Base-by-base conservation (phyloP, 331 rosid species). In the Phaseolus coccineus region DNA sequence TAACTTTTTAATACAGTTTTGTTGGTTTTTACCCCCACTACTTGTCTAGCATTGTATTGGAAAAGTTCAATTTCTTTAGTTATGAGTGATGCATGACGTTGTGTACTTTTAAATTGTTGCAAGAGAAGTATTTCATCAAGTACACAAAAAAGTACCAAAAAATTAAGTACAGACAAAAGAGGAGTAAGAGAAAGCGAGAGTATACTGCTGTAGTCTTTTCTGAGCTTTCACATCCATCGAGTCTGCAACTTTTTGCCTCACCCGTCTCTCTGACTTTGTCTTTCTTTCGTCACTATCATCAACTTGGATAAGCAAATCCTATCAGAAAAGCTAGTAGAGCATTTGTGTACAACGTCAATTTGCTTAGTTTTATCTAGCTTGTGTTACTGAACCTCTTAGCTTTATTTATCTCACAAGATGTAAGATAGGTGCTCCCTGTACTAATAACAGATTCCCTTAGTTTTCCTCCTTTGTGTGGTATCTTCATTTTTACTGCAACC, bases 391-490 rank as follows among this genome's bases (percentile, higher is more conserved):
- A 10, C 67, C 67, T 37, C 16, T 15, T 24, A 71, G 46, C 39
- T 37, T 59, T 47, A 27, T 62, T 51, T 31, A 61, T 61, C 55
- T 61, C 48, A 50, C n/a, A 2, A 72, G 55, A 61, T 71, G 57
- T 40, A 68, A 80, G 67, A 22, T 73, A 24, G 44, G 67, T 63
- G 33, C 1, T 11, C 50, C 68, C 51, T 10, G 69, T 79, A 39
- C 55, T 39, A 12, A 22, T 39, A 55, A 42, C 11, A 39, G 56
- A 24, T 25, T 15, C 56, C 30, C 35, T 71, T 31, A 19, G 46
- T 69, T 69, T 78, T n/a, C 63, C 71, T 59, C 55, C 71, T 46
- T 28, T 68, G 4, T 78, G 35, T 71, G 13, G 30, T 61, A 35
- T 71, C 4, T 59, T 71, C 50, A 50, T 50, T 47, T 79, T 58